Evolutionary conservation across 768 basidiomycete species (phyloP).

Genomic region (Boletus subcaerulescens): DNA sequence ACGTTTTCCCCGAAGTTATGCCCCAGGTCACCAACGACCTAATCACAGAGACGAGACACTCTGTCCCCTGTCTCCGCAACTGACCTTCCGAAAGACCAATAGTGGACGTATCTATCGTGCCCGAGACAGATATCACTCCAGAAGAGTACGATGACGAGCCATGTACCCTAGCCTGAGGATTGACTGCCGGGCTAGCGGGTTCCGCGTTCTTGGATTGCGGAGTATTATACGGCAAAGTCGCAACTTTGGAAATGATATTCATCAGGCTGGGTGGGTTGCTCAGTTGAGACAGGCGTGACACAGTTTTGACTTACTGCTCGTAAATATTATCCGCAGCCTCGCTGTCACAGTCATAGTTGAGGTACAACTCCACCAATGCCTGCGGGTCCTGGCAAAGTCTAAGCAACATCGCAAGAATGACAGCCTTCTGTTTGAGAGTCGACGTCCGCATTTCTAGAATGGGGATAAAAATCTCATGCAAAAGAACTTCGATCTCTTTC

Average conservation of each 20-base stretch:
- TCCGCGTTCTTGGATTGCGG: conserved; percentile 52
- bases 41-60: conserved; percentile 86
- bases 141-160: conserved; percentile 53
- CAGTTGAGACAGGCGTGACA: conserved; percentile 2
- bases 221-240: conserved; percentile 52
- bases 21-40: conserved; percentile 93
- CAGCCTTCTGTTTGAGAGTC: conserved; percentile 91
- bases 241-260: conserved; percentile 94
- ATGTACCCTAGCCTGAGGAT: conserved; percentile 40
- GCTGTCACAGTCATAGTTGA: conserved; percentile 98
- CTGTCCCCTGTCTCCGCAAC: conserved; percentile 87
- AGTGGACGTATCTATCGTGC: conserved; percentile 62
- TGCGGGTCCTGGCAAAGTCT: conserved; percentile 94
- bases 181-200: conserved; percentile 57
- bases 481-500: conserved; percentile 99
- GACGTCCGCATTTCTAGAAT: conserved; percentile 98
- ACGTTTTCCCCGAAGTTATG: conserved; percentile 42
- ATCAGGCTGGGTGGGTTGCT: conserved; percentile 56
- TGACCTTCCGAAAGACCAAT: conserved; percentile 79
- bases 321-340: conserved; percentile 96
- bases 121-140: conserved; percentile 60
- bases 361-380: conserved; percentile 95
- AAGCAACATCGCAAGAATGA: conserved; percentile 84
- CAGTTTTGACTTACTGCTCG: conserved; percentile 63
- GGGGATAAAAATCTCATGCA: conserved; percentile 98